Evolutionary conservation across 768 basidiomycete species (phyloP).

Genomic region (Chalciporus sphaerocephalus): DNA sequence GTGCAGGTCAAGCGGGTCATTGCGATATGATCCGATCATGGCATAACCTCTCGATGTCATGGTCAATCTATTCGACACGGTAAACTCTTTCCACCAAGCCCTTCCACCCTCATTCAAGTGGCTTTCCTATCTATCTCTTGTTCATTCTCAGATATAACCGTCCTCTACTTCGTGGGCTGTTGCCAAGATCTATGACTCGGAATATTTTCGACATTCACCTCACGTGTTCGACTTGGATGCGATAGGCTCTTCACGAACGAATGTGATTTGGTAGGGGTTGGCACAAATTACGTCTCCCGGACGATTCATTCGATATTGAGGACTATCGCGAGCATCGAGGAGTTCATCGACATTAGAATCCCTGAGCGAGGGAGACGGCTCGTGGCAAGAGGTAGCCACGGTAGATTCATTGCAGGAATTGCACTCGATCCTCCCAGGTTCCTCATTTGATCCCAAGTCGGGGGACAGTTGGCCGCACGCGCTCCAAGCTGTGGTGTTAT

Average conservation of each 20-base stretch:
- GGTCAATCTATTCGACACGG: slow-evolving; percentile 57
- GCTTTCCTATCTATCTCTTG: slow-evolving; percentile 47
- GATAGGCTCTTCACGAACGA: slow-evolving; percentile 32
- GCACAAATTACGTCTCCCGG: slow-evolving; percentile 39
- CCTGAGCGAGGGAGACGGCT: slow-evolving; percentile 48
- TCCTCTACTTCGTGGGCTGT: slow-evolving; percentile 56
- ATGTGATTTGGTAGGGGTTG: slow-evolving; percentile 16
- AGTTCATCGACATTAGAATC: slow-evolving; percentile 46
- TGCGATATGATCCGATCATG: slow-evolving; percentile 49
- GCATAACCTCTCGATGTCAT: slow-evolving; percentile 47
- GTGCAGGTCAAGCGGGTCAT: slow-evolving; percentile 42
- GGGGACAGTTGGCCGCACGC: slow-evolving; percentile 52
- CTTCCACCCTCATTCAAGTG: slow-evolving; percentile 32
- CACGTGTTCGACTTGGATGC: too few relatives aligned
- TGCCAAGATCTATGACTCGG: too few relatives aligned
- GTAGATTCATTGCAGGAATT: slow-evolving; percentile 65
- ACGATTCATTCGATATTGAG: slow-evolving; percentile 52
- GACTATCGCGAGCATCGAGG: slow-evolving; percentile 50
- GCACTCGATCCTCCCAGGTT: too few relatives aligned
- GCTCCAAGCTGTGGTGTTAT: slow-evolving; percentile 55
- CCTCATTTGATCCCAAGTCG: too few relatives aligned
- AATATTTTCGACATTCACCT: too few relatives aligned
- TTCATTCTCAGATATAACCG: slow-evolving; percentile 42
- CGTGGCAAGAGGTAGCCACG: slow-evolving; percentile 59
- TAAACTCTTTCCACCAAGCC: slow-evolving; percentile 18